Percentiles rank a stretch among this genome's conserved stretches.
Conservation (phyloP, 495 filamentous ascomycete species). For the Neurospora hispaniola region DNA sequence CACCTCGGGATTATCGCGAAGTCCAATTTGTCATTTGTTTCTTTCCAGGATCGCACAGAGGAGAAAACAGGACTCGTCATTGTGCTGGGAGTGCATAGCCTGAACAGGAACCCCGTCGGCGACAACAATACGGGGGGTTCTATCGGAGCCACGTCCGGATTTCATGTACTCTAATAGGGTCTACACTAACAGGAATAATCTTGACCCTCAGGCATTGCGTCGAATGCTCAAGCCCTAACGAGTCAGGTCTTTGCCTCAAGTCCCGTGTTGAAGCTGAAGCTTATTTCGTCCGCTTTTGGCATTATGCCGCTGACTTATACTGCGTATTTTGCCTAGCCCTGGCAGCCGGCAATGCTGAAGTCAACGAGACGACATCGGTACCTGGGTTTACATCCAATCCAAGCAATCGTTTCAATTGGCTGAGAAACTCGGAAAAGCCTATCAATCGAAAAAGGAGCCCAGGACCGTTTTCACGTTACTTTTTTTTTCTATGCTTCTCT, state of each 20-base stretch:
- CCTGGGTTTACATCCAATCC: too few relatives aligned
- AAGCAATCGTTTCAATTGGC: too few relatives aligned
- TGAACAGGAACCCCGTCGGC: not conserved
- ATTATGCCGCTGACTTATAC: not conserved
- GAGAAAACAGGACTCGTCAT: not conserved
- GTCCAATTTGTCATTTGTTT: not conserved
- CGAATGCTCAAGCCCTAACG: not conserved
- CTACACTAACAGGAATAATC: not conserved
- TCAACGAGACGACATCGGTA: not conserved
- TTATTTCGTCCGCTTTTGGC: not conserved
- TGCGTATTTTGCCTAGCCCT: not conserved
- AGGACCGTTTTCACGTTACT: not conserved
- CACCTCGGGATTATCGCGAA: not conserved
- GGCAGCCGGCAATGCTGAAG: not conserved
- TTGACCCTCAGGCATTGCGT: not conserved
- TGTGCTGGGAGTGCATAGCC: not conserved
- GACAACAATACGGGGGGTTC: not conserved
- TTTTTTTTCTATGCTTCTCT: too few relatives aligned
- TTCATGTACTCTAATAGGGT: not conserved
- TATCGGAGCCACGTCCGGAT: not conserved
- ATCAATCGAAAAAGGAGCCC: not conserved
- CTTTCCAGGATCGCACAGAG: not conserved
- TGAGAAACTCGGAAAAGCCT: not conserved
- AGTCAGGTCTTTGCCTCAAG: not conserved
- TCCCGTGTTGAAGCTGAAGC: not conserved